Evolutionary conservation across 2,329 filamentous ascomycete species (phyloP), one percentile per base, ranked within the genome.

Genomic region (Penicillium verrucosum): DNA sequence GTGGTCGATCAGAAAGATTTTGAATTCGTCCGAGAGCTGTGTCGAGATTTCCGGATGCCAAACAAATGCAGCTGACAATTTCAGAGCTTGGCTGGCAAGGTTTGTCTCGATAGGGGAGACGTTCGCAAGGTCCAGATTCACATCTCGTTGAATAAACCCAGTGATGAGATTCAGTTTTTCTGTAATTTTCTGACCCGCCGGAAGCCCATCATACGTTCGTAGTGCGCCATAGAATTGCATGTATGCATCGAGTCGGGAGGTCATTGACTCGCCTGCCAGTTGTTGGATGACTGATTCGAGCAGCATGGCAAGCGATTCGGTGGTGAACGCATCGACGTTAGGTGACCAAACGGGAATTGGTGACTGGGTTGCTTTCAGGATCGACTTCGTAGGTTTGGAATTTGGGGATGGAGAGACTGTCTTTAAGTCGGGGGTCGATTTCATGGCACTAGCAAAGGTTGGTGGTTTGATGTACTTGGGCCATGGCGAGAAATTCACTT

Each of bases 81-180:
- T 90, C 51, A 96, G 78, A 3, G 92, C 89, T 63, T 95, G 89
- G 51, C 87, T 88, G 46, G 87, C 82, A 12, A 97, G 81, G 43
- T 87, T 87, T 1, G 82, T 82, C 66, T 96, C 90, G 37, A 79
- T 41, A 54, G 77, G 77, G 44, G 70, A 72, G 75, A 49, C 84
- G 82, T 57, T 81, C 77, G 6, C 80, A 70, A 36, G 82, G 80
- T 84, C 86, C 11, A 85, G 81, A 7, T 81, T 82, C 25, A 96
- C 80, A 70, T 99, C 94, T 58, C 92, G 84, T 66, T 89, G 86
- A 54, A 97, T 90, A 69, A 92, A 96, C 58, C 91, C 88, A 63
- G 85, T 85, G 57, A 97, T 82, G 3, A 90, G 76, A 11, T 82
- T 81, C 80, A 97, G 88, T 73, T 94, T 95, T 49, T 85, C 83